Evolutionary conservation across 305 asterid species (phyloP), one percentile per base, ranked within the genome.

Genomic region (Rubia balearica): DNA sequence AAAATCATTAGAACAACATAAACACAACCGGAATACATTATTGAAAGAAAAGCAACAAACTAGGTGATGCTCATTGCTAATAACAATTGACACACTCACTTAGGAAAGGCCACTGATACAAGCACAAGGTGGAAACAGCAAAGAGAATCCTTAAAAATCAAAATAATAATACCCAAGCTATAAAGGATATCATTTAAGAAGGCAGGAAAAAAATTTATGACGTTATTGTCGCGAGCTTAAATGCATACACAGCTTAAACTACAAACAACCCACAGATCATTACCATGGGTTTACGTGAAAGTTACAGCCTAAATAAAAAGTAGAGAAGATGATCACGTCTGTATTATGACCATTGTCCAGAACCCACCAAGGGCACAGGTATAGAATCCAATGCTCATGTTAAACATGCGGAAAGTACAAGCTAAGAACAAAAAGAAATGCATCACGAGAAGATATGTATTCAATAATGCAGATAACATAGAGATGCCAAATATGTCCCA

Each of bases 11-110:
- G 74, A 46, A 60, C 48, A 51, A 76, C 70, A 53, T 53, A 53
- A n/a, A 3, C 8, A 16, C 56, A 16, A 14, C 24, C 60, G n/a
- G 12, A 53, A 8, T n/a, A 46, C 36, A 73, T 30, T 30, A 55
- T 56, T 41, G 12, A 72, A 41, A 55, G 46, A 57, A 74, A 69
- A 65, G 42, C 24, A 60, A 64, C 61, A 48, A 73, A 64, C 40
- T 5, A 61, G 74, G 61, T 70, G 64, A 61, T 36, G 66, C 65
- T 57, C 74, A 62, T 17, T 30, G 71, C 46, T 71, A 22, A 67
- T 56, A 56, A 27, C 33, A 1, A 61, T n/a, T 61, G 51, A 45
- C 56, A 68, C 40, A 46, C 68, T 22, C 19, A 49, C 36, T 33
- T 33, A 33, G 36, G 36, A 33, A 33, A 33, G 33, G 3, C 33